A percentile compares a stretch with the other conserved stretches of the same genome.
Evolutionary conservation across 805 yeast species (phyloP).

Genomic region (Maudiozyma pseudohumilis): DNA sequence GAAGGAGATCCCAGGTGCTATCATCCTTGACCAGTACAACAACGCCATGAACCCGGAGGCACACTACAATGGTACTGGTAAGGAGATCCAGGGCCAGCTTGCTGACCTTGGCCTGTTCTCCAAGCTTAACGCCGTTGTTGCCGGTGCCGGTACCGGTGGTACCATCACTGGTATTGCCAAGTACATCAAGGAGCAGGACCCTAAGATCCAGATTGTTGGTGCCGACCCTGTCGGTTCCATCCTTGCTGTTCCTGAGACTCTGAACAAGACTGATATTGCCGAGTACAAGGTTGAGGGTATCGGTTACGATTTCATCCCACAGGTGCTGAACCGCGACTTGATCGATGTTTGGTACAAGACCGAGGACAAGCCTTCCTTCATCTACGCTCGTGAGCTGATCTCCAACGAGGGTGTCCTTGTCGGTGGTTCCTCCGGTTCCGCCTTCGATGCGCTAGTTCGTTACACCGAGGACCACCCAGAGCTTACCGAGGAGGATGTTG

Average conservation of each 20-base stretch:
- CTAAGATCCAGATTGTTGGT: conserved; percentile 53
- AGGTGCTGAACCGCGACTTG: conserved; percentile 54
- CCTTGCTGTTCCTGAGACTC: conserved; percentile 65
- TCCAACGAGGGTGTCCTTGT: conserved; percentile 78
- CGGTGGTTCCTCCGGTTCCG: conserved; percentile 86
- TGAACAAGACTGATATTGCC: conserved; percentile 43
- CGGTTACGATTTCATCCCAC: conserved; percentile 83
- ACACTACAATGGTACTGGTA: conserved; percentile 77
- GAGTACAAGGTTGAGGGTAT: conserved; percentile 83
- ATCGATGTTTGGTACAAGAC: conserved; percentile 82
- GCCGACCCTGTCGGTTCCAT: conserved; percentile 87
- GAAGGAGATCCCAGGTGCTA: conserved; percentile 75
- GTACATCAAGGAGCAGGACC: conserved; percentile 63
- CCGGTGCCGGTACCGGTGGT: conserved; percentile 95
- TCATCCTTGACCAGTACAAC: conserved; percentile 74
- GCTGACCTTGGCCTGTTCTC: conserved; percentile 34
- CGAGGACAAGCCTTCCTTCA: conserved; percentile 70
- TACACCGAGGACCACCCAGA: conserved; percentile 51
- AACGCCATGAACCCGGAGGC: conserved; percentile 75
- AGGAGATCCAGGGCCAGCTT: conserved; percentile 76
- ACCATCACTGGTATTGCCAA: conserved; percentile 75
- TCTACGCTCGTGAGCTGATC: conserved; percentile 71
- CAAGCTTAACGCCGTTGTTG: conserved; percentile 62
- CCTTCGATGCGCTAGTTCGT: conserved; percentile 67
- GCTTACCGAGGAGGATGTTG: conserved; percentile 60